Percentiles rank a stretch among this genome's conserved stretches.
These are phyloP conservation scores for Vitis riparia DNA, from an alignment of 164 flowering plant genomes.

Conservation along the genomic window DNA sequence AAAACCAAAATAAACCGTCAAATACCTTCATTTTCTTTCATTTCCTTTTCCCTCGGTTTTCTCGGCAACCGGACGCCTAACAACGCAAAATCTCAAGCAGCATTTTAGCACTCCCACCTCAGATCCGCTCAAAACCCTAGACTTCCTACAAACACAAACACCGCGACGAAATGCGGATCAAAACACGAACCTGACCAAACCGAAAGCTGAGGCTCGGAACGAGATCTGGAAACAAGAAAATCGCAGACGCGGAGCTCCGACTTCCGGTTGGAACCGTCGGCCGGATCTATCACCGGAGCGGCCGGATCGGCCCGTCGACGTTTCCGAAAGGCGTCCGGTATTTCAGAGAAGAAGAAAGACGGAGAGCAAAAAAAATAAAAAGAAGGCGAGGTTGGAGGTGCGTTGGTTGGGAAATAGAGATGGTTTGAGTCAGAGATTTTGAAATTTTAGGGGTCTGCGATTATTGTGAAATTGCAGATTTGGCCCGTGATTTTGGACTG, in stretches of 20 bases:
- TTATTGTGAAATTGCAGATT: background rate
- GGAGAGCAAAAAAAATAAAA: no score
- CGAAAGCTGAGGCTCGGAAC: background rate
- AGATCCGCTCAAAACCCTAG: slow-evolving; percentile 11
- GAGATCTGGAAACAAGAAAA: slow-evolving; percentile 2
- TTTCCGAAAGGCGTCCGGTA: no score
- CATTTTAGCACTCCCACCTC: background rate
- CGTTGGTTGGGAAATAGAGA: background rate
- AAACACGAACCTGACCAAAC: slow-evolving; percentile 10
- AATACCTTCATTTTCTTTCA: background rate
- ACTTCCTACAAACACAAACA: background rate
- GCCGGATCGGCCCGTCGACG: no score
- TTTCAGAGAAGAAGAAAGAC: no score
- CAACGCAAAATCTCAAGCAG: no score
- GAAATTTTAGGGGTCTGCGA: background rate
- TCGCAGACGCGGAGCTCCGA: background rate
- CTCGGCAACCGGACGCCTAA: background rate
- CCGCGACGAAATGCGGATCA: slow-evolving; percentile 3
- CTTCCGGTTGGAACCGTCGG: no score
- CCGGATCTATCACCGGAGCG: no score
- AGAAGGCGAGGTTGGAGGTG: no score
- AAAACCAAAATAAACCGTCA: no score
- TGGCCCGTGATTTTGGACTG: slow-evolving; percentile 23
- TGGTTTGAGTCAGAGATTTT: background rate
- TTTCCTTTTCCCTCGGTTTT: background rate